phyloP scores from a whole-genome alignment of 106 monocot genomes.

The Iris macrosiphon region DNA sequence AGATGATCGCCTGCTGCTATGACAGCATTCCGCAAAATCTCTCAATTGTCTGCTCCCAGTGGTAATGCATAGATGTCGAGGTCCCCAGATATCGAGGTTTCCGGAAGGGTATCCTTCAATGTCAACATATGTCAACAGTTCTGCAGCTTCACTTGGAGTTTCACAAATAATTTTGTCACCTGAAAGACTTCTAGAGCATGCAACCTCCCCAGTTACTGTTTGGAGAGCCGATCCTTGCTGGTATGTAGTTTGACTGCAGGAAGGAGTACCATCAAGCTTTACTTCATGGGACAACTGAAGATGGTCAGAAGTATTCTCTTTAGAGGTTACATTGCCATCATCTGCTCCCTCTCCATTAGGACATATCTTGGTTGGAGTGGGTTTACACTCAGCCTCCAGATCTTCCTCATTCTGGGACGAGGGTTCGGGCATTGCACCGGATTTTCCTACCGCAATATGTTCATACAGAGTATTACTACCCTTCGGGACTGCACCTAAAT shows the following conservation, averaged over 20 bases:
- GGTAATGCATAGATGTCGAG: constrained; percentile 45
- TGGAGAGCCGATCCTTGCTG: neutral
- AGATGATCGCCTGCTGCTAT: neutral
- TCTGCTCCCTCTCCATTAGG: too few relatives aligned
- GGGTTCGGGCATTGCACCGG: too few relatives aligned
- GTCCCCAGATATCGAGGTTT: constrained; percentile 18
- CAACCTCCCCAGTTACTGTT: neutral
- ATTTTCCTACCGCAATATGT: too few relatives aligned
- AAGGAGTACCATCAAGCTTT: too few relatives aligned
- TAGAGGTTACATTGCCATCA: too few relatives aligned
- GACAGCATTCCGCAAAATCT: constrained; percentile 16
- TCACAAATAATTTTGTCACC: neutral
- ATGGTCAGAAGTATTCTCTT: too few relatives aligned
- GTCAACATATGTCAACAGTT: constrained; percentile 10
- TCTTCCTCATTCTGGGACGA: too few relatives aligned
- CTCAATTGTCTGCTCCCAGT: constrained; percentile 32
- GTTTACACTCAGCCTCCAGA: too few relatives aligned
- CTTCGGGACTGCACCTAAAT: neutral
- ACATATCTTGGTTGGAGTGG: too few relatives aligned
- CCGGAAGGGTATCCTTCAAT: constrained; percentile 14
- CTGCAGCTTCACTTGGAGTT: constrained; percentile 5
- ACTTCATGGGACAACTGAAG: too few relatives aligned
- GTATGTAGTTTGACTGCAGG: neutral
- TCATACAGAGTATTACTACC: neutral
- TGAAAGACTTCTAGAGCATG: neutral